Conservation (phyloP, 2,329 filamentous ascomycete genomes). For the Fusarium cicatricum region DNA sequence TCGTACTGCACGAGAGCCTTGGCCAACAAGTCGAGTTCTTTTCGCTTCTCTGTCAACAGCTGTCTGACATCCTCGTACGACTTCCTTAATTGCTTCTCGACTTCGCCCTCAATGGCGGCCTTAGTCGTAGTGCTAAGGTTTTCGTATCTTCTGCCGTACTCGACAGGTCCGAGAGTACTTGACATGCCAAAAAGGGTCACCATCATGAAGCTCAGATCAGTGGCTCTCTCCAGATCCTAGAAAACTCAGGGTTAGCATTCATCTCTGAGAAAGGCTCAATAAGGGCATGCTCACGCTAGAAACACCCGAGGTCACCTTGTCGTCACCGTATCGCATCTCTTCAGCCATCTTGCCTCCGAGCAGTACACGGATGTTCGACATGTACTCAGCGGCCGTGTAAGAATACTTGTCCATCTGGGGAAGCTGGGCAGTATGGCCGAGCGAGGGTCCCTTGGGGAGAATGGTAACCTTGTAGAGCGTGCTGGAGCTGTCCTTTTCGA, state of each 20-base stretch:
- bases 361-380: conserved; percentile 79
- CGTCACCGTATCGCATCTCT: conserved; percentile 89
- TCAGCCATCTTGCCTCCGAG: conserved; percentile 91
- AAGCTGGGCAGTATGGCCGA: conserved; percentile 88
- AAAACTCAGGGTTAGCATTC: conserved; percentile 40
- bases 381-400: conserved; percentile 82
- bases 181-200: conserved; percentile 93
- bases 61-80: conserved; percentile 76
- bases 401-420: conserved; percentile 95
- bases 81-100: conserved; percentile 84
- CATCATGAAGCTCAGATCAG: conserved; percentile 83
- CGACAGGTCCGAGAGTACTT: conserved; percentile 84
- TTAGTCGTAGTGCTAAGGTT: conserved; percentile 87
- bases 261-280: neutral
- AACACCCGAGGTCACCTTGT: conserved; percentile 90
- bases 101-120: conserved; percentile 85
- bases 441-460: conserved; percentile 84
- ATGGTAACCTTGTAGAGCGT: conserved; percentile 98
- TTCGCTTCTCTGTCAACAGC: conserved; percentile 77
- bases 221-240: conserved; percentile 85
- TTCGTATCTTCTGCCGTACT: conserved; percentile 82
- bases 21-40: conserved; percentile 87
- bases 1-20: conserved; percentile 94
- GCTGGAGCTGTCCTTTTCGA: conserved; percentile 73
- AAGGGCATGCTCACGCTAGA: conserved; percentile 67